phyloP scores from a whole-genome alignment of 208 protist species.

The Naegleria gruberi region DNA sequence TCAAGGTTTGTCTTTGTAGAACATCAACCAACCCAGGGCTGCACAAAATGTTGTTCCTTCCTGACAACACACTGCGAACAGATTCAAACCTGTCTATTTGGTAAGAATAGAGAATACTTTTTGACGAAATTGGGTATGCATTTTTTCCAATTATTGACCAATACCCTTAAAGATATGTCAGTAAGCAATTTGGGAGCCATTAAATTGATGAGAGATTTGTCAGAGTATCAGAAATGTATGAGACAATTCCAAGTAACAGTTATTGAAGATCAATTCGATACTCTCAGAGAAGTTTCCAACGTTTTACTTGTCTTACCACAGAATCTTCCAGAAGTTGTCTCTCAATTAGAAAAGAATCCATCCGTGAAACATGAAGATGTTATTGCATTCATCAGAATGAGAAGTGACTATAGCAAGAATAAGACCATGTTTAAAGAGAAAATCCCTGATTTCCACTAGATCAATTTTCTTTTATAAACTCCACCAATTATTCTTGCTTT shows the following conservation, averaged over 20 bases:
- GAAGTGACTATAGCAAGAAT: not conserved
- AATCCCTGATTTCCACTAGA: too few relatives aligned
- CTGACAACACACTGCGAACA: not conserved
- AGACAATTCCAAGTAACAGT: not conserved
- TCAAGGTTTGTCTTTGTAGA: not conserved
- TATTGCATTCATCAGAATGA: not conserved
- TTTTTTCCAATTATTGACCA: not conserved
- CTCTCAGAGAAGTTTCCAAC: not conserved
- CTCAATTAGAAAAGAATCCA: not conserved
- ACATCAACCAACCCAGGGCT: not conserved
- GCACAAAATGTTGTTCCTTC: not conserved
- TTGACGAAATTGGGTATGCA: not conserved
- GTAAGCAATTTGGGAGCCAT: not conserved
- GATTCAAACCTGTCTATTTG: not conserved
- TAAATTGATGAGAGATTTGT: conserved; percentile 12
- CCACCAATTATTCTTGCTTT: too few relatives aligned
- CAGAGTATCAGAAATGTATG: not conserved
- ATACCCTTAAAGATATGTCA: not conserved
- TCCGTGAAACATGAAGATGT: not conserved
- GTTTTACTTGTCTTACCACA: not conserved
- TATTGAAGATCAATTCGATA: not conserved
- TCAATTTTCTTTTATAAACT: too few relatives aligned
- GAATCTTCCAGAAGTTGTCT: not conserved
- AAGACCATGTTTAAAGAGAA: too few relatives aligned
- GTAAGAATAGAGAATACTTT: conserved; percentile 6